phyloP scores from a whole-genome alignment of 73 alveolate genomes.

The Symbiodinium pilosum region DNA sequence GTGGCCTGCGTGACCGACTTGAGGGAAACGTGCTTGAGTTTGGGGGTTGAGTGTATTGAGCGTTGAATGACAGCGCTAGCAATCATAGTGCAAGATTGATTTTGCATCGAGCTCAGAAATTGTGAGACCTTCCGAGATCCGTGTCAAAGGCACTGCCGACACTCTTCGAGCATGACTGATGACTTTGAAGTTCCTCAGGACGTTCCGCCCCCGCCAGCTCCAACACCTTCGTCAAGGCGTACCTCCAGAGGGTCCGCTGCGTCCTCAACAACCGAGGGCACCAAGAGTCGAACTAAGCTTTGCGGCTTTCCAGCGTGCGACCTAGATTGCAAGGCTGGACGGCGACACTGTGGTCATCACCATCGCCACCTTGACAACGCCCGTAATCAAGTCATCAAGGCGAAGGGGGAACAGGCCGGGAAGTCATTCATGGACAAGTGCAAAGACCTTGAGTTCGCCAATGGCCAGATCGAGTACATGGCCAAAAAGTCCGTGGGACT shows the following conservation, averaged over 20 bases:
- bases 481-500: neutral
- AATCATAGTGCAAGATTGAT: no score
- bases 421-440: neutral
- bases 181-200: neutral
- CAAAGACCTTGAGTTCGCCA: neutral
- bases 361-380: neutral
- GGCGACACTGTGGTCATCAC: conserved; percentile 8
- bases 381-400: neutral
- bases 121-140: no score
- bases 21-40: no score
- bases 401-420: neutral
- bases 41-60: no score
- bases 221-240: neutral
- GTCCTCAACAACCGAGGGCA: neutral
- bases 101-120: no score
- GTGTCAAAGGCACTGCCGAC: no score
- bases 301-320: neutral
- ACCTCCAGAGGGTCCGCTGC: neutral
- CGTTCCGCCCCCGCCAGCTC: neutral
- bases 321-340: neutral
- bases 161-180: no score
- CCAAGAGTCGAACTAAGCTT: neutral
- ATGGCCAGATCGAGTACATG: neutral
- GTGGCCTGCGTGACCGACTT: no score
- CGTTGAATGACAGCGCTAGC: no score